phyloP scores from a whole-genome alignment of 139 green algal genomes.

The Asterochloris erici region DNA sequence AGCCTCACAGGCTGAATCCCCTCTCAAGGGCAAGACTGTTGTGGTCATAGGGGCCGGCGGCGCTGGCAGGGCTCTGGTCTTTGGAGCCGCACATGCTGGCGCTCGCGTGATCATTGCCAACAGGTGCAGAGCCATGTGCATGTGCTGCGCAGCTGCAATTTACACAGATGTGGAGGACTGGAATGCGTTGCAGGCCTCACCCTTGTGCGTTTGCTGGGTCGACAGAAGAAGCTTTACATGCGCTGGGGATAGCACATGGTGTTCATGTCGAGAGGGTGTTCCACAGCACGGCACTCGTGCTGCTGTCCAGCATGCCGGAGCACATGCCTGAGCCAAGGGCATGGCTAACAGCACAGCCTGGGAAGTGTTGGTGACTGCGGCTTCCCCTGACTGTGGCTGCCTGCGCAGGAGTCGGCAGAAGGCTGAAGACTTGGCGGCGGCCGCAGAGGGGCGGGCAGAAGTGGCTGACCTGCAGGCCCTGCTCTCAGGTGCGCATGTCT shows the following conservation, averaged over 20 bases:
- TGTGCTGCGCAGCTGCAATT: too few species aligned
- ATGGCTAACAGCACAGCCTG: too few species aligned
- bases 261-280: too few species aligned
- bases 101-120: slow-evolving; percentile 33
- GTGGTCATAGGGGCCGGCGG: slow-evolving; percentile 94
- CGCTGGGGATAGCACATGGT: too few species aligned
- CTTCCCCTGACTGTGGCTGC: not conserved
- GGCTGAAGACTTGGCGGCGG: slow-evolving; percentile 64
- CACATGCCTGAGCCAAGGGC: too few species aligned
- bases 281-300: too few species aligned
- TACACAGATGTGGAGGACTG: too few species aligned
- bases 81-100: slow-evolving; percentile 72
- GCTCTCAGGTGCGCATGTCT: slow-evolving; percentile 1
- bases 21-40: slow-evolving; percentile 71
- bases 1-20: slow-evolving; percentile 1
- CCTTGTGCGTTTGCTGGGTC: too few species aligned
- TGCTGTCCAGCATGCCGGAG: too few species aligned
- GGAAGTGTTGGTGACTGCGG: too few species aligned
- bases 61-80: slow-evolving; percentile 86
- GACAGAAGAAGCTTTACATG: too few species aligned
- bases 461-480: slow-evolving; percentile 30
- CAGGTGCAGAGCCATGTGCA: not conserved
- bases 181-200: too few species aligned
- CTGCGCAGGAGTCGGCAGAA: slow-evolving; percentile 38
- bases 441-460: slow-evolving; percentile 21